Evolutionary conservation across 2,329 filamentous ascomycete genomes (phyloP), one percentile per base, ranked within the genome.

Genomic region (Hymenoscyphus scutula): DNA sequence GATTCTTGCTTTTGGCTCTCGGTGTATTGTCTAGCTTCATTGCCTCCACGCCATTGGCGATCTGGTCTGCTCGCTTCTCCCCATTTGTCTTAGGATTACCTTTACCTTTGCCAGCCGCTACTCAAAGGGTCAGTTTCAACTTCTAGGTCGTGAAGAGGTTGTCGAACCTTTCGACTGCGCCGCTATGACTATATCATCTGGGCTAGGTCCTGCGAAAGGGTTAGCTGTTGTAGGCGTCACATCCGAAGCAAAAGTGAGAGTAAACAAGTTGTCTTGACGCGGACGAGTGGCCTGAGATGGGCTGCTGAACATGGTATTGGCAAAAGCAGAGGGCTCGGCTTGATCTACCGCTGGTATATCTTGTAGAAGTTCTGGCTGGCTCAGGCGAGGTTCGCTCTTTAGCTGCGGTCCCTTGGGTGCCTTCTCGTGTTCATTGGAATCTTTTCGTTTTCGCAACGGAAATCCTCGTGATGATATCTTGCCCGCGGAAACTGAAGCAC

Each of bases 81-180:
- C 70, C 73, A 63, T 73, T 73, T 45, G 75, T 69, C 62, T 79
- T 80, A 15, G 74, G 66, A 48, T 74, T 67, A 37, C 73, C 72
- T 67, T 76, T 78, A 30, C 64, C 68, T 17, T 79, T 77, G 53
- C 66, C 77, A 67, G 76, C 76, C 65, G 77, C 79, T 81, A 72
- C 71, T 76, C 45, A 70, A 30, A 70, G 67, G 65, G 76, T 79
- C 77, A 78, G 68, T 73, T 59, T 67, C 58, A 71, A 53, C 69
- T 72, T 65, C 67, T 65, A 60, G 68, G 60, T 64, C 67, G 69
- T 59, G 65, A 66, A 64, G 72, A 72, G 64, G 65, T 69, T 62
- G 71, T 69, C 87, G 87, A 90, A 92, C 89, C 89, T 91, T 92
- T 90, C 78, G 88, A 88, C 81, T 97, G 94, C 70, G 93, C 94